These are phyloP conservation scores for Oryza officinalis DNA, from an alignment of 176 grass and related monocot genomes.

Conservation along the genomic window DNA sequence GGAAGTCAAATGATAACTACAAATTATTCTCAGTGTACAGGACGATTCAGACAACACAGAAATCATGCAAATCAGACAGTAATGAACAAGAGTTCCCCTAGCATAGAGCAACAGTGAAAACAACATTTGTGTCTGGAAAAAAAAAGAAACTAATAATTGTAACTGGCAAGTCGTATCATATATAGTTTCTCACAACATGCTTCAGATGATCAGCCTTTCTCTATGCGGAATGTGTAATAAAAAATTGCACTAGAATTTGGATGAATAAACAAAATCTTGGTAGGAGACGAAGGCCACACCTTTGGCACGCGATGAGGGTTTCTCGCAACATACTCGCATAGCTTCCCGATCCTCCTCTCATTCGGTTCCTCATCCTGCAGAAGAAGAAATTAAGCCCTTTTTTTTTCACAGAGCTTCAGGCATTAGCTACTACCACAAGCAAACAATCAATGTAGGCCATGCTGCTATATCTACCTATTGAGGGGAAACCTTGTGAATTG, in stretches of 20 bases:
- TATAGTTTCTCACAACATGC: too few relatives aligned
- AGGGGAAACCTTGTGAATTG: not conserved
- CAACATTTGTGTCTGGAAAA: not conserved
- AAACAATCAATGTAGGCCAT: not conserved
- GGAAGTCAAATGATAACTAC: not conserved
- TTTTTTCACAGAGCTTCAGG: too few relatives aligned
- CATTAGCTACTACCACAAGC: not conserved
- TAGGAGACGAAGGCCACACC: not conserved
- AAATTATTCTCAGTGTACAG: constrained; percentile 26
- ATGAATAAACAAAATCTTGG: not conserved
- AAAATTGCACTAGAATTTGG: not conserved
- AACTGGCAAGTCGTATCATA: too few relatives aligned
- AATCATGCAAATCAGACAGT: too few relatives aligned
- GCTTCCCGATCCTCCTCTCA: constrained; percentile 65
- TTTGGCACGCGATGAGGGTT: constrained; percentile 67
- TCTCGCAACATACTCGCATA: constrained; percentile 72
- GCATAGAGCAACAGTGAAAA: not conserved
- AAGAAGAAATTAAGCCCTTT: too few relatives aligned
- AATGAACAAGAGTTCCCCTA: too few relatives aligned
- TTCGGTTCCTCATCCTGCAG: constrained; percentile 59
- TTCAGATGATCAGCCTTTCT: not conserved
- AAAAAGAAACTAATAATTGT: too few relatives aligned
- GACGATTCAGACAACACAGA: not conserved
- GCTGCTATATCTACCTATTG: too few relatives aligned
- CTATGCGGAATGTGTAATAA: not conserved